phyloP scores from a whole-genome alignment of 2,329 filamentous ascomycete species.

The Penicillium sp. region DNA sequence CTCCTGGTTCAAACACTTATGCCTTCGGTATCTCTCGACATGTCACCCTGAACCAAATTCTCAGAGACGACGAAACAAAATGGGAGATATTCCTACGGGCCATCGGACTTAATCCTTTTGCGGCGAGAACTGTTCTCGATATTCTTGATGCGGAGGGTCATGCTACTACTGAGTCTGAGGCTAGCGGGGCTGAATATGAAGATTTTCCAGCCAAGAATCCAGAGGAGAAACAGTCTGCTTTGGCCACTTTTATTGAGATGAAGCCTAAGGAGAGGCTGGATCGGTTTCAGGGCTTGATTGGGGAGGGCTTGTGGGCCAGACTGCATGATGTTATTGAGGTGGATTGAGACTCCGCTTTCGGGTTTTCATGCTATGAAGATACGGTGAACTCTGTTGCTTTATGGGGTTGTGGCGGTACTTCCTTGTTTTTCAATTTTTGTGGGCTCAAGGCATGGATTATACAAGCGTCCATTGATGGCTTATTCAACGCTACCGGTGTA shows the following conservation, averaged over 20 bases:
- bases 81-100: constrained; percentile 69
- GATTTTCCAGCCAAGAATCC: neutral
- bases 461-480: too few relatives aligned
- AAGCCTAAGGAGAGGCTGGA: neutral
- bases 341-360: neutral
- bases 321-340: neutral
- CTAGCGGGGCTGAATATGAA: neutral
- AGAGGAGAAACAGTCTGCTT: neutral
- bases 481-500: too few relatives aligned
- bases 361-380: neutral
- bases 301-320: neutral
- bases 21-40: neutral
- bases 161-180: neutral
- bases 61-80: constrained; percentile 59
- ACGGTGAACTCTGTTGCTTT: too few relatives aligned
- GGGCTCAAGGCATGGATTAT: too few relatives aligned
- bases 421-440: too few relatives aligned
- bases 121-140: constrained; percentile 63
- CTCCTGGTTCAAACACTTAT: neutral
- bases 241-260: neutral
- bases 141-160: neutral
- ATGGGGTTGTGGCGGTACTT: neutral
- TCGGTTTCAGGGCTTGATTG: neutral
- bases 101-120: constrained; percentile 68
- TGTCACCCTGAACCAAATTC: constrained; percentile 12